Conservation (phyloP, 768 basidiomycete genomes). For the Boletus patriciae region DNA sequence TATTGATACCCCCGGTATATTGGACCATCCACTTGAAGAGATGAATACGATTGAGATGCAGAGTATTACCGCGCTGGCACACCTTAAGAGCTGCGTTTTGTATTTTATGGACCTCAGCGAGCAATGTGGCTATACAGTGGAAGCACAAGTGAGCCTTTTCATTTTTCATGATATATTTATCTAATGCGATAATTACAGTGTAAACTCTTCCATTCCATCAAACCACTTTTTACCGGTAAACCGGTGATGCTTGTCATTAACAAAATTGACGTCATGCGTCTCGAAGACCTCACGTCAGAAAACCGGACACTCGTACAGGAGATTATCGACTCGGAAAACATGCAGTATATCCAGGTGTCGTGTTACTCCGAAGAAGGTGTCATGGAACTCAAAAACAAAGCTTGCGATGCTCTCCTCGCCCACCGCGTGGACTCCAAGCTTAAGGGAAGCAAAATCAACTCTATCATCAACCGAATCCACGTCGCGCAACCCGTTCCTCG, state of each 20-base stretch:
- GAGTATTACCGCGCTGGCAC: conserved; percentile 96
- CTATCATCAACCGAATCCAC: conserved; percentile 92
- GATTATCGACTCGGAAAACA: conserved; percentile 73
- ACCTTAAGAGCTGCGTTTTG: conserved; percentile 88
- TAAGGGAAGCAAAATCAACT: conserved; percentile 90
- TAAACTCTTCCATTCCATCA: conserved; percentile 99
- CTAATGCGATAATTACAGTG: conserved; percentile 51
- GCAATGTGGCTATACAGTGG: conserved; percentile 96
- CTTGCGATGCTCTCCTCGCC: conserved; percentile 93
- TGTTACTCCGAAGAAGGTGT: conserved; percentile 98
- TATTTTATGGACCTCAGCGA: conserved; percentile 99
- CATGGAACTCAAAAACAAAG: conserved; percentile 92
- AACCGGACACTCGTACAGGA: conserved; percentile 81
- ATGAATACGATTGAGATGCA: conserved; percentile 99
- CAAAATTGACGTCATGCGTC: conserved; percentile 92
- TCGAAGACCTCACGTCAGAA: conserved; percentile 79
- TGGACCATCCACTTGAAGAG: conserved; percentile 97
- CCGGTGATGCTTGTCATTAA: conserved; percentile 94
- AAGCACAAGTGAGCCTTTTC: conserved; percentile 74
- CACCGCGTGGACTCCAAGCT: conserved; percentile 94
- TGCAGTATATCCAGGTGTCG: conserved; percentile 80
- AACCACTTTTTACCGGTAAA: conserved; percentile 93
- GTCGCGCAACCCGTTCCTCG: conserved; percentile 89
- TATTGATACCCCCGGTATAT: conserved; percentile 97
- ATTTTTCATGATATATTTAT: not conserved